Base-by-base conservation (phyloP, 305 asterid genomes). In the Fraxinus nigra region DNA sequence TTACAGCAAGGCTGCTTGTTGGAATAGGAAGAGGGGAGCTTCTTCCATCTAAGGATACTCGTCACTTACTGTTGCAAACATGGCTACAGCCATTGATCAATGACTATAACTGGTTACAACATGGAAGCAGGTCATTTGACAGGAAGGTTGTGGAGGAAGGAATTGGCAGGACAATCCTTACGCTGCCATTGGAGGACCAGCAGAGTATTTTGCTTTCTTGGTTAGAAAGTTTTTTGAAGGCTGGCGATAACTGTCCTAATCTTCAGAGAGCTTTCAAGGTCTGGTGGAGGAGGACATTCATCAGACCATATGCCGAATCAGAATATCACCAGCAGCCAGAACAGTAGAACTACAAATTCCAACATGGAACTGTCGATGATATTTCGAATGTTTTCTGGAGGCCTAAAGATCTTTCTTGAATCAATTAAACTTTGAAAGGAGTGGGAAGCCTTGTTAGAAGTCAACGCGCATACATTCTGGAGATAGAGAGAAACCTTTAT, bases 261-360 rank as follows among this genome's bases (percentile, higher is more conserved):
- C 97, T 94, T 61, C 95, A 86, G 82, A 86, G 89, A 46, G 98
- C 99, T 0, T 96, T 96, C 20, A 98, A 96, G 89, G 98, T 96
- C 24, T 96, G 99, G 99, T 96, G 99, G 99, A 91, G 99, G 80
- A 82, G 99, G 87, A 92, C 99, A 13, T 96, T 94, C 40, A 84
- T 91, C 22, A 86, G 97, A 79, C 98, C 99, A 7, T 91, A 82
- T 13, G 87, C 84, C 3, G 97, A 93, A 72, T 79, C 91, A 0
- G 86, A 85, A 79, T 83, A 51, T 69, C 77, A 75, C 38, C 87
- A 65, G 76, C 90, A 77, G 32, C 61, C 86, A 16, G 87, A 83
- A 67, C 73, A 61, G 38, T 35, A 32, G 33, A 32, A 8, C 48
- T 10, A 16, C 40, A 4, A 10, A 78, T 38, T 78, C 32, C 22